Evolutionary conservation across 2,329 filamentous ascomycete genomes (phyloP).

Genomic region (Curvularia sp.): DNA sequence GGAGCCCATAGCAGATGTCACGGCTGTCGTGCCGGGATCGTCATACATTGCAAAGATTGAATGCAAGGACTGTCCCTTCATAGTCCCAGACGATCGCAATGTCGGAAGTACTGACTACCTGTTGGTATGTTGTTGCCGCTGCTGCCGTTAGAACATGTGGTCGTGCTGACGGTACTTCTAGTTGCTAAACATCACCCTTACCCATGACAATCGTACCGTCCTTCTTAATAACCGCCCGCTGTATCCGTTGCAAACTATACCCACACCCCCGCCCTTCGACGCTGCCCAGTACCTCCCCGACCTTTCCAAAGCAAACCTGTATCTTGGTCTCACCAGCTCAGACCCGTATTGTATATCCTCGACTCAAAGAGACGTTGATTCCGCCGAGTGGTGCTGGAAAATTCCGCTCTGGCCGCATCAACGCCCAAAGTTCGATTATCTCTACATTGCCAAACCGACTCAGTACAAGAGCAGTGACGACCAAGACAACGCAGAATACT

Average conservation of each 20-base stretch:
- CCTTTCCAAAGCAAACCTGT: constrained; percentile 38
- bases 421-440: constrained; percentile 28
- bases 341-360: constrained; percentile 23
- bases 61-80: constrained; percentile 39
- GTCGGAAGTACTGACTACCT: constrained; percentile 31
- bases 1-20: constrained; percentile 33
- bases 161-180: constrained; percentile 14
- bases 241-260: constrained; percentile 38
- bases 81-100: constrained; percentile 9
- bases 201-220: constrained; percentile 36
- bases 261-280: constrained; percentile 31
- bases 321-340: constrained; percentile 29
- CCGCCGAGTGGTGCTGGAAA: constrained; percentile 27
- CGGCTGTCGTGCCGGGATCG: constrained; percentile 31
- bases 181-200: constrained; percentile 44
- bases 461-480: constrained; percentile 18
- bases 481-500: constrained; percentile 28
- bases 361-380: constrained; percentile 6
- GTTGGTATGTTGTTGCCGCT: constrained; percentile 29
- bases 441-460: constrained; percentile 29
- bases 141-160: neutral
- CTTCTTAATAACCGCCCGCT: constrained; percentile 38
- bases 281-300: constrained; percentile 27
- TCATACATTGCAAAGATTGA: constrained; percentile 42
- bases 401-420: constrained; percentile 17